These are phyloP conservation scores for Exophiala bonariae DNA, from an alignment of 2,329 filamentous ascomycete genomes.

Conservation along the genomic window DNA sequence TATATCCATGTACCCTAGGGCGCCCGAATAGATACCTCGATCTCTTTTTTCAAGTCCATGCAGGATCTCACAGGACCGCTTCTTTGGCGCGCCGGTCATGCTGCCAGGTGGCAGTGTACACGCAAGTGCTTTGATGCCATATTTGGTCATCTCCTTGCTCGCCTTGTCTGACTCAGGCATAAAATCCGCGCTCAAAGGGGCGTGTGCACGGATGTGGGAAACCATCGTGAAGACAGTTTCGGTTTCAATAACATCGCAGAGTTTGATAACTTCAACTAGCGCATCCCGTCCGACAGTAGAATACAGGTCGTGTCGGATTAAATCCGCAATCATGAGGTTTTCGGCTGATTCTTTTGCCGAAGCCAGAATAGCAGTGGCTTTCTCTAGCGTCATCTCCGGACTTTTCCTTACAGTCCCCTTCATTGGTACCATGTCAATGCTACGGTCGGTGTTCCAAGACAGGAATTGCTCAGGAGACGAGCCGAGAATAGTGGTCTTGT, in stretches of 20 bases:
- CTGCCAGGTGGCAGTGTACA: constrained; percentile 82
- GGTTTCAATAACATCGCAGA: constrained; percentile 89
- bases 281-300: constrained; percentile 21
- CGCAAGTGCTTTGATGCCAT: constrained; percentile 58
- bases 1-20: constrained; percentile 86
- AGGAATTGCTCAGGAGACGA: constrained; percentile 90
- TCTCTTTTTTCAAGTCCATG: constrained; percentile 63
- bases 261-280: constrained; percentile 67
- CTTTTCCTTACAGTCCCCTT: constrained; percentile 92
- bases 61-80: constrained; percentile 83
- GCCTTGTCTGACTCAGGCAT: constrained; percentile 9
- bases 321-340: constrained; percentile 96
- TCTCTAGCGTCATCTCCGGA: constrained; percentile 64
- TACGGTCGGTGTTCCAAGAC: constrained; percentile 59
- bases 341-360: constrained; percentile 89
- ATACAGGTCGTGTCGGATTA: constrained; percentile 91
- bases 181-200: constrained; percentile 24
- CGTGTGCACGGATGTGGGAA: constrained; percentile 74
- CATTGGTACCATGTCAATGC: constrained; percentile 76
- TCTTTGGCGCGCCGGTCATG: constrained; percentile 97
- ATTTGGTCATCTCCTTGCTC: constrained; percentile 31
- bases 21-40: constrained; percentile 80
- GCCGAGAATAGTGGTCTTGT: constrained; percentile 69
- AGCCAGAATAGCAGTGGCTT: constrained; percentile 71
- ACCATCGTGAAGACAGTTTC: constrained; percentile 90